Percentiles rank a stretch among this genome's conserved stretches.
phyloP scores from a whole-genome alignment of 2,329 filamentous ascomycete species.

The Trichophyton simii region DNA sequence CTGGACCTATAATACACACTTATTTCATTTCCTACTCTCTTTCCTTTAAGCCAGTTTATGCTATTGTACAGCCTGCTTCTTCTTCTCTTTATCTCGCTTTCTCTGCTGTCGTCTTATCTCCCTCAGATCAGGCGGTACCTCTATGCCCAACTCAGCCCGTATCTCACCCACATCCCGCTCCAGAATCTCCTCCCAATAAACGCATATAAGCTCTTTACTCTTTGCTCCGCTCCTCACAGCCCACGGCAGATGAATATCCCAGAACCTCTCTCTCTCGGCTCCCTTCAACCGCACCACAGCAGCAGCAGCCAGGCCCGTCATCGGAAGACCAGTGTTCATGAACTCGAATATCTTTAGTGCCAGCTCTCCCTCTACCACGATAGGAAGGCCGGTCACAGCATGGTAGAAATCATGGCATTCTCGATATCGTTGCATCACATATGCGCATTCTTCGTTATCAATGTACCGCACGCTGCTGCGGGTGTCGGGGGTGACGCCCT shows the following conservation, averaged over 20 bases:
- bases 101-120: slow-evolving; percentile 59
- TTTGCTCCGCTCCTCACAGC: slow-evolving; percentile 63
- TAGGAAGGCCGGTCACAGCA: slow-evolving; percentile 77
- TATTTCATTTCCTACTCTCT: not conserved
- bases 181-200: slow-evolving; percentile 95
- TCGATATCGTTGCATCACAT: slow-evolving; percentile 95
- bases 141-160: slow-evolving; percentile 63
- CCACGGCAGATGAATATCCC: slow-evolving; percentile 61
- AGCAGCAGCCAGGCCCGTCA: slow-evolving; percentile 79
- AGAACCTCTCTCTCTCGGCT: slow-evolving; percentile 55
- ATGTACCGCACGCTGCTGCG: slow-evolving; percentile 74
- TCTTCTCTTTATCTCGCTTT: slow-evolving; percentile 50
- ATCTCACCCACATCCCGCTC: slow-evolving; percentile 70
- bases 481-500: slow-evolving; percentile 87
- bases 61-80: slow-evolving; percentile 16
- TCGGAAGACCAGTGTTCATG: slow-evolving; percentile 82
- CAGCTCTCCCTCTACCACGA: slow-evolving; percentile 89
- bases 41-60: not conserved
- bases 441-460: slow-evolving; percentile 88
- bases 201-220: slow-evolving; percentile 73
- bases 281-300: slow-evolving; percentile 54
- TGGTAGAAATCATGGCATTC: slow-evolving; percentile 98
- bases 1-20: slow-evolving; percentile 12
- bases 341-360: slow-evolving; percentile 98
- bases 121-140: slow-evolving; percentile 77